A percentile compares a stretch with the other conserved stretches of the same genome.
Evolutionary conservation across 169 alveolate genomes (phyloP).

Genomic region (Miamiensis avidus): DNA sequence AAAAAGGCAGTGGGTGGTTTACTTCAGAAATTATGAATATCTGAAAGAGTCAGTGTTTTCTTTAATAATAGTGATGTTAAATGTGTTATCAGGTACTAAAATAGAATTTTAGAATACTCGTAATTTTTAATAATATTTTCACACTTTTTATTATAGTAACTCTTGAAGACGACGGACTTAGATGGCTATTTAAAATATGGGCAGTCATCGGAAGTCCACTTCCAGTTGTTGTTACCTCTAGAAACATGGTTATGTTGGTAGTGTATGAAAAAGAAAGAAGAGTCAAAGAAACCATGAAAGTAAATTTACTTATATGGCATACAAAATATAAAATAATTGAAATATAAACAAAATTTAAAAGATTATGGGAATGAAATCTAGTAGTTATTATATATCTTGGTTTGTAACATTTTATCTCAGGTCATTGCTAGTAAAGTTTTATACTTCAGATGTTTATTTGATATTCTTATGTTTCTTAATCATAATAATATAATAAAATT

Average conservation of each 20-base stretch:
- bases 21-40: neutral
- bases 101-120: no score
- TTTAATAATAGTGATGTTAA: neutral
- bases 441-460: no score
- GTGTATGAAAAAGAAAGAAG: neutral
- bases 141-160: neutral
- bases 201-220: neutral
- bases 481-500: no score
- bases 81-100: neutral
- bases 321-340: no score
- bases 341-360: no score
- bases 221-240: neutral
- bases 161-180: neutral
- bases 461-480: no score
- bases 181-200: neutral
- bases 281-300: neutral
- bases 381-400: neutral
- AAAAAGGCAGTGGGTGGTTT: no score
- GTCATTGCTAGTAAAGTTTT: neutral
- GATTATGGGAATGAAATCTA: neutral
- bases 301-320: no score
- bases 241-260: neutral
- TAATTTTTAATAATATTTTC: no score
- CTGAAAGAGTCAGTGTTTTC: neutral
- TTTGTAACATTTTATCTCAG: neutral